These are phyloP conservation scores for Podosphaera leucotricha DNA, from an alignment of 2,329 filamentous ascomycete species.

Conservation along the genomic window DNA sequence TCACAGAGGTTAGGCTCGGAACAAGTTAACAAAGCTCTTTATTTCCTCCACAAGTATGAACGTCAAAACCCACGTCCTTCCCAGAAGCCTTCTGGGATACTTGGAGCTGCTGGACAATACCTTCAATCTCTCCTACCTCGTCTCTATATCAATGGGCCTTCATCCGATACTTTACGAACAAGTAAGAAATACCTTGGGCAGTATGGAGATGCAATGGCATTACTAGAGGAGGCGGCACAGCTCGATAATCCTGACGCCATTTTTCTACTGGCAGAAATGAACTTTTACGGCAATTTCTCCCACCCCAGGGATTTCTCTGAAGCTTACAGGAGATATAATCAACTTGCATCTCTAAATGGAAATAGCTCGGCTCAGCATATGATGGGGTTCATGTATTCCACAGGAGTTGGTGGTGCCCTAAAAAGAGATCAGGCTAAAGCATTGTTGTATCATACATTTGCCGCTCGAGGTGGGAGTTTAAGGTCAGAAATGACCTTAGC, in stretches of 20 bases:
- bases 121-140: constrained; percentile 36
- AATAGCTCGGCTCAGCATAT: constrained; percentile 91
- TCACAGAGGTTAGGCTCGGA: constrained; percentile 12
- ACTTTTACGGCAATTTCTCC: constrained; percentile 87
- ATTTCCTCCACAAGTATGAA: constrained; percentile 15
- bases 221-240: constrained; percentile 33
- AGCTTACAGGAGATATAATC: constrained; percentile 61
- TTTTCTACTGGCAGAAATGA: constrained; percentile 76
- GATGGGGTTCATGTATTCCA: constrained; percentile 88
- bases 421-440: constrained; percentile 75
- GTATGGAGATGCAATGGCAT: constrained; percentile 31
- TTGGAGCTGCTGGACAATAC: constrained; percentile 34
- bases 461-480: constrained; percentile 60
- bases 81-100: constrained; percentile 29
- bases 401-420: constrained; percentile 62
- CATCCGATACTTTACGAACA: constrained; percentile 9
- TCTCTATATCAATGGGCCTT: constrained; percentile 39
- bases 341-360: constrained; percentile 51
- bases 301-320: constrained; percentile 59
- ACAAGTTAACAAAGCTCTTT: constrained; percentile 17
- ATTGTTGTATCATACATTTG: constrained; percentile 82
- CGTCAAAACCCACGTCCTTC: constrained; percentile 12
- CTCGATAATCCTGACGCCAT: constrained; percentile 53
- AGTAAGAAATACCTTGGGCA: constrained; percentile 20
- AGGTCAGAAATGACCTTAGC: constrained; percentile 84